These are phyloP conservation scores for Aspergillus sp. DNA, from an alignment of 2,329 filamentous ascomycete genomes.

Conservation along the genomic window DNA sequence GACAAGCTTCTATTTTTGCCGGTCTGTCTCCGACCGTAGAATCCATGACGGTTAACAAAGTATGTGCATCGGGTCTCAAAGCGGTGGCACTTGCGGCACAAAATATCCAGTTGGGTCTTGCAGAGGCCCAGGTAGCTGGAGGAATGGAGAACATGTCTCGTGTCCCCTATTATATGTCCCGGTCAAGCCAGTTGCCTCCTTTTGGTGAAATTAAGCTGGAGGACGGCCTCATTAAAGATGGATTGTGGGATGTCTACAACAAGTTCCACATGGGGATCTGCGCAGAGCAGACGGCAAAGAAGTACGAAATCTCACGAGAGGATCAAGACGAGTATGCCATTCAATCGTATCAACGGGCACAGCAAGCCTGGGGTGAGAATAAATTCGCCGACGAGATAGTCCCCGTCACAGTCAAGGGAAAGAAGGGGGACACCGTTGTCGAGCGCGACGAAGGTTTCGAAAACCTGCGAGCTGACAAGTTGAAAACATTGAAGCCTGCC, in stretches of 20 bases:
- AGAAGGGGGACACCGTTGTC: constrained; percentile 76
- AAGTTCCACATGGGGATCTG: constrained; percentile 98
- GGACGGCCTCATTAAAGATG: constrained; percentile 91
- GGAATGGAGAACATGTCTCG: constrained; percentile 98
- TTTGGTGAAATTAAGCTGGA: constrained; percentile 86
- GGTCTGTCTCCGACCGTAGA: constrained; percentile 78
- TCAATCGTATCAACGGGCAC: constrained; percentile 80
- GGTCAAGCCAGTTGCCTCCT: constrained; percentile 73
- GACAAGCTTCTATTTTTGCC: constrained; percentile 85
- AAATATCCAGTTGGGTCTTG: constrained; percentile 86
- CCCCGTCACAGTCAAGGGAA: constrained; percentile 76
- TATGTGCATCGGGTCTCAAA: constrained; percentile 93
- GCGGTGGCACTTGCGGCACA: constrained; percentile 86
- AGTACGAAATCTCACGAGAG: constrained; percentile 72
- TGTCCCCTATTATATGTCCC: constrained; percentile 83
- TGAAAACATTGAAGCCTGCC: constrained; percentile 81
- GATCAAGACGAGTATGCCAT: constrained; percentile 91
- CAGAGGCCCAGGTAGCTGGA: constrained; percentile 84
- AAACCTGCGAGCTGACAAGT: constrained; percentile 80
- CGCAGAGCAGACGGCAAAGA: constrained; percentile 90
- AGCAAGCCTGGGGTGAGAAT: constrained; percentile 78
- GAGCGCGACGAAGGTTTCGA: constrained; percentile 84
- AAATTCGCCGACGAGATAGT: constrained; percentile 87
- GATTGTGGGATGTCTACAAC: constrained; percentile 93
- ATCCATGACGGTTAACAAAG: constrained; percentile 93